phyloP scores from a whole-genome alignment of 1,284 basidiomycete genomes.

The Fomitopsis schrenkii region DNA sequence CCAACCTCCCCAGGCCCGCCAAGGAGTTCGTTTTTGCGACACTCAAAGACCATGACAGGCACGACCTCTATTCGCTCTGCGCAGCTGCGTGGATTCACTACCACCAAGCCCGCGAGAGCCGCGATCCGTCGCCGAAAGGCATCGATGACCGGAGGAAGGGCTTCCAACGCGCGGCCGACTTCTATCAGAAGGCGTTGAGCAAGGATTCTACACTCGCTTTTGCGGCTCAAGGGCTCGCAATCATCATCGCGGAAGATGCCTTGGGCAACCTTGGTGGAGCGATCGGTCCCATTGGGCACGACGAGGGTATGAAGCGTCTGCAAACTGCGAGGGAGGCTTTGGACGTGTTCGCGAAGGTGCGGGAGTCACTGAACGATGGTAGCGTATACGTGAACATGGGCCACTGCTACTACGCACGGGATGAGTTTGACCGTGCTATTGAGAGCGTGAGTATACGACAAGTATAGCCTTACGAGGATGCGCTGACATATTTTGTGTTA shows the following conservation, averaged over 20 bases:
- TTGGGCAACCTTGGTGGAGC: slow-evolving; percentile 60
- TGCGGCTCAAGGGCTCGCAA: slow-evolving; percentile 91
- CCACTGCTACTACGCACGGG: slow-evolving; percentile 86
- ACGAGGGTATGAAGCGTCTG: slow-evolving; percentile 61
- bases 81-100: slow-evolving; percentile 86
- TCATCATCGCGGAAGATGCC: slow-evolving; percentile 87
- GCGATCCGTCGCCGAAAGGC: slow-evolving; percentile 52
- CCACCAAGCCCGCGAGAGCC: slow-evolving; percentile 76
- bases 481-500: slow-evolving; percentile 26
- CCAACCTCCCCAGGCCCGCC: slow-evolving; percentile 65
- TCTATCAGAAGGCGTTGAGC: slow-evolving; percentile 85
- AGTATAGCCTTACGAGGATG: not conserved
- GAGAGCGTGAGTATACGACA: slow-evolving; percentile 72
- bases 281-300: slow-evolving; percentile 40
- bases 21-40: slow-evolving; percentile 85
- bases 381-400: slow-evolving; percentile 94
- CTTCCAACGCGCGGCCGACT: slow-evolving; percentile 81
- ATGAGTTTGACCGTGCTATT: slow-evolving; percentile 91
- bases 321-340: slow-evolving; percentile 82
- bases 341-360: slow-evolving; percentile 82
- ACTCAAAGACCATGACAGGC: slow-evolving; percentile 76
- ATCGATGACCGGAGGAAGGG: slow-evolving; percentile 71
- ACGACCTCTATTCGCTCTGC: slow-evolving; percentile 89
- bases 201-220: slow-evolving; percentile 82
- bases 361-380: slow-evolving; percentile 81